Conservation (phyloP, 2,329 filamentous ascomycete genomes). For the Lachnellula suecica region DNA sequence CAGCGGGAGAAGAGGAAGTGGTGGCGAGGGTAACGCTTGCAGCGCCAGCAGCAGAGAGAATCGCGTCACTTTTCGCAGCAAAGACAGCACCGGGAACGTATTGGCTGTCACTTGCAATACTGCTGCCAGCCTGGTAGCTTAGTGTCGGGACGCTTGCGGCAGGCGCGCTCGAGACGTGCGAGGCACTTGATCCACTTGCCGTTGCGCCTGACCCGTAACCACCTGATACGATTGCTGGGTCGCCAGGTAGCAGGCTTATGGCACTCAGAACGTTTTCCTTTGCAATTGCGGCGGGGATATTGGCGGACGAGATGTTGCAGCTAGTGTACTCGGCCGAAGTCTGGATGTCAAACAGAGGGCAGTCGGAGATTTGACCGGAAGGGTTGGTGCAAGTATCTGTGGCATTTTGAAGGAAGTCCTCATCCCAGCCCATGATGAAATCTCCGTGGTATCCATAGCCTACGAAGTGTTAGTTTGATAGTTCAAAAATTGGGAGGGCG, state of each 20-base stretch:
- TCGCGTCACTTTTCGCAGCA: slow-evolving; percentile 4
- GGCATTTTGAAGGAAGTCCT: slow-evolving; percentile 67
- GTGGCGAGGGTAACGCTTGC: not conserved
- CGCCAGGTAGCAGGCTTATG: slow-evolving; percentile 62
- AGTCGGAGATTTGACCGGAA: slow-evolving; percentile 71
- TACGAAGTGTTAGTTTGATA: slow-evolving; percentile 30
- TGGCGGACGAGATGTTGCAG: slow-evolving; percentile 57
- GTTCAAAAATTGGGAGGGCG: not conserved
- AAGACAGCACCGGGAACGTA: slow-evolving; percentile 34
- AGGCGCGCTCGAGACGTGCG: slow-evolving; percentile 17
- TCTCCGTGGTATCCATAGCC: slow-evolving; percentile 78
- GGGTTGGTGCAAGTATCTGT: slow-evolving; percentile 71
- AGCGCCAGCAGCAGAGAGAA: not conserved
- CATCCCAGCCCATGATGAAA: slow-evolving; percentile 78
- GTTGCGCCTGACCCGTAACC: slow-evolving; percentile 33
- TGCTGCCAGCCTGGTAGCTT: not conserved
- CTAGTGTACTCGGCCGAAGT: slow-evolving; percentile 48
- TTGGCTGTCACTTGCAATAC: slow-evolving; percentile 15
- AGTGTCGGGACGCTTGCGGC: slow-evolving; percentile 1
- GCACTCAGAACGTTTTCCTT: slow-evolving; percentile 60
- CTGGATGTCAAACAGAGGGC: slow-evolving; percentile 72
- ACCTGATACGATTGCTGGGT: slow-evolving; percentile 47
- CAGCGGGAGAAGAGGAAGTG: not conserved
- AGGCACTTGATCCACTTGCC: slow-evolving; percentile 8
- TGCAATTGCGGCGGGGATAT: slow-evolving; percentile 51